These are phyloP conservation scores for Pyrus communis DNA, from an alignment of 306 rosid genomes.

Conservation along the genomic window DNA sequence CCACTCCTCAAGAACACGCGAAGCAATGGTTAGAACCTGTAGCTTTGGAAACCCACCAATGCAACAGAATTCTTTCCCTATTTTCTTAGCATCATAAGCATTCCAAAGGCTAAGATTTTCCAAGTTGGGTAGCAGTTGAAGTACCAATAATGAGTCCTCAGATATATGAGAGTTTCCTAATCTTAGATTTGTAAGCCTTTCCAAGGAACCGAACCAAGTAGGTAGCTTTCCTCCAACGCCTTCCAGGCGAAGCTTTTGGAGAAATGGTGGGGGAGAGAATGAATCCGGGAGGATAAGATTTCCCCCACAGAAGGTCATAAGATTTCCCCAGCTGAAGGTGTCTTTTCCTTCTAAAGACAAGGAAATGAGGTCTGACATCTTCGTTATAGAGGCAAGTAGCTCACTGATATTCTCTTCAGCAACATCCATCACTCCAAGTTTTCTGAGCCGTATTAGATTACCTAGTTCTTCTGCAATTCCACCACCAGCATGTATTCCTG, in stretches of 20 bases:
- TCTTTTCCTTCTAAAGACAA: slow-evolving; percentile 11
- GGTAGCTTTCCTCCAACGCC: slow-evolving; percentile 7
- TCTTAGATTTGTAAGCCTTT: slow-evolving; percentile 12
- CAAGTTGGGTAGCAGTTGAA: slow-evolving; percentile 25
- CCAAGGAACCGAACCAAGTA: slow-evolving; percentile 16
- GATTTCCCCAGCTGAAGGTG: not conserved
- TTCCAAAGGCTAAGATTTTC: slow-evolving; percentile 8
- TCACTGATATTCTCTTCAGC: slow-evolving; percentile 13
- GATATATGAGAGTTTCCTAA: slow-evolving; percentile 7
- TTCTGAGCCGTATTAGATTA: slow-evolving; percentile 14
- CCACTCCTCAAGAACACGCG: slow-evolving; percentile 21
- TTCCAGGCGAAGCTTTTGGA: slow-evolving; percentile 9
- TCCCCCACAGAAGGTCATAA: not conserved
- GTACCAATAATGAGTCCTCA: slow-evolving; percentile 11
- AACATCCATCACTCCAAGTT: slow-evolving; percentile 15
- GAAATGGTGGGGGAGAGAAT: slow-evolving; percentile 19
- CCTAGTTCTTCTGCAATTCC: slow-evolving; percentile 19
- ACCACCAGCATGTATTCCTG: not conserved
- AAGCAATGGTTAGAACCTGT: slow-evolving; percentile 15
- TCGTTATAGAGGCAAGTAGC: slow-evolving; percentile 11
- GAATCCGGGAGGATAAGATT: slow-evolving; percentile 14
- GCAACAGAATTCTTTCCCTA: slow-evolving; percentile 13
- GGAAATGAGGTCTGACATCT: slow-evolving; percentile 13
- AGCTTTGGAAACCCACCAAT: slow-evolving; percentile 20
- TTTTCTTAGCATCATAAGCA: slow-evolving; percentile 11